Percentiles rank a stretch among this genome's conserved stretches.
phyloP scores from a whole-genome alignment of 2,329 filamentous ascomycete genomes.

The Aspergillus glaucus region DNA sequence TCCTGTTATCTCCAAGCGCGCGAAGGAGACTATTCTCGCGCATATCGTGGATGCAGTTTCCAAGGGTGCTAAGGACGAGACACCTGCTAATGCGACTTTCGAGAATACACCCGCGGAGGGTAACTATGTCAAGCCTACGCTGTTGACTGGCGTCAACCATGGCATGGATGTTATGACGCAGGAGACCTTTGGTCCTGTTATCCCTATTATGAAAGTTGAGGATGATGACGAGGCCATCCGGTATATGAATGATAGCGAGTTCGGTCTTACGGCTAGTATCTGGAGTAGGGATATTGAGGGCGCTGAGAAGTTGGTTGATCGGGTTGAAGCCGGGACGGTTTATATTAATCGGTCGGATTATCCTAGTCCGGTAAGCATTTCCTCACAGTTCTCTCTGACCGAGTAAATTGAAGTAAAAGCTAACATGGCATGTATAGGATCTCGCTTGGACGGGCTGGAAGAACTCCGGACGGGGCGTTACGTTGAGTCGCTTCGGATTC shows the following conservation, averaged over 20 bases:
- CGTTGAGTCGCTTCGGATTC: constrained; percentile 82
- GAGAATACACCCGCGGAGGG: constrained; percentile 65
- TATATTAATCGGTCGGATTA: constrained; percentile 95
- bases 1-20: constrained; percentile 76
- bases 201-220: constrained; percentile 81
- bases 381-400: neutral
- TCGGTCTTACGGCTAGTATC: constrained; percentile 90
- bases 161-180: constrained; percentile 84
- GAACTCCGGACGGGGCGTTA: constrained; percentile 88
- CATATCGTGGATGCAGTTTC: constrained; percentile 77
- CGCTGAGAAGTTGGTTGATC: constrained; percentile 69
- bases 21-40: constrained; percentile 66
- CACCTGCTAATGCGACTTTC: constrained; percentile 76
- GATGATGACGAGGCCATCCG: constrained; percentile 72
- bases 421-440: constrained; percentile 51
- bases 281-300: constrained; percentile 83
- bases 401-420: neutral
- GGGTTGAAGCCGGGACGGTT: constrained; percentile 86
- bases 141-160: constrained; percentile 74
- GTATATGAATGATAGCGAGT: constrained; percentile 92
- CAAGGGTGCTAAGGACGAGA: constrained; percentile 77
- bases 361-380: constrained; percentile 72
- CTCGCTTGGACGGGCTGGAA: constrained; percentile 98
- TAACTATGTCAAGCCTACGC: constrained; percentile 82
- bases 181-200: constrained; percentile 91